Percentiles rank a stretch among this genome's conserved stretches.
Conservation (phyloP, 164 flowering plant genomes). For the Magnolia officinalis region DNA sequence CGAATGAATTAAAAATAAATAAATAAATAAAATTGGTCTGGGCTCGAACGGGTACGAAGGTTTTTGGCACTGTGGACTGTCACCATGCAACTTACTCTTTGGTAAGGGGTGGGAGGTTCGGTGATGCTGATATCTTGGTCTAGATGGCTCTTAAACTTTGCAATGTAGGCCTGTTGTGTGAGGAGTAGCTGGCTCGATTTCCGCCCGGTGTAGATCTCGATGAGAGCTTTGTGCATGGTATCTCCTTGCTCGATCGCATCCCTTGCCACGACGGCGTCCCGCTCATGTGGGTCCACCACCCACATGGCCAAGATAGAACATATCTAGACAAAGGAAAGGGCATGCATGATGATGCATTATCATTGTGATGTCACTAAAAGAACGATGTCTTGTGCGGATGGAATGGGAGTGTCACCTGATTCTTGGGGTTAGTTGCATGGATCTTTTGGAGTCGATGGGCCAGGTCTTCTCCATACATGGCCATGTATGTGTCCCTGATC, state of each 20-base stretch:
- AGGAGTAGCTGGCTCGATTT: slow-evolving; percentile 66
- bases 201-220: slow-evolving; percentile 56
- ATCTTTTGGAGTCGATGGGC: slow-evolving; percentile 21
- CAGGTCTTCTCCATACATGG: slow-evolving; percentile 51
- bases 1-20: too few species aligned
- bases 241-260: slow-evolving; percentile 43
- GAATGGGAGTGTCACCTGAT: slow-evolving; percentile 14
- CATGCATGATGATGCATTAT: neutral
- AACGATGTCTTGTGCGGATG: too few species aligned
- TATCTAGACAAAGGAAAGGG: slow-evolving; percentile 1
- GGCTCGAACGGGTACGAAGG: neutral
- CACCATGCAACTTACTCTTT: slow-evolving; percentile 39
- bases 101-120: slow-evolving; percentile 59
- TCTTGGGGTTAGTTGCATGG: slow-evolving; percentile 9
- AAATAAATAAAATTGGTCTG: too few species aligned
- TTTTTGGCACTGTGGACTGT: neutral
- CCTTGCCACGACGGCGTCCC: slow-evolving; percentile 52
- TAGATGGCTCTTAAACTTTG: slow-evolving; percentile 42
- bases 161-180: slow-evolving; percentile 52
- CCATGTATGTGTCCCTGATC: slow-evolving; percentile 45
- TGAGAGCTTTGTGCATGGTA: slow-evolving; percentile 39
- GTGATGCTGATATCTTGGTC: slow-evolving; percentile 53
- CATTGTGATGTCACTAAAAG: neutral
- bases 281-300: slow-evolving; percentile 51
- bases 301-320: slow-evolving; percentile 32